Evolutionary conservation across 108 stramenopile genomes (phyloP).

Genomic region (Pseudonitzschia delicatissima): DNA sequence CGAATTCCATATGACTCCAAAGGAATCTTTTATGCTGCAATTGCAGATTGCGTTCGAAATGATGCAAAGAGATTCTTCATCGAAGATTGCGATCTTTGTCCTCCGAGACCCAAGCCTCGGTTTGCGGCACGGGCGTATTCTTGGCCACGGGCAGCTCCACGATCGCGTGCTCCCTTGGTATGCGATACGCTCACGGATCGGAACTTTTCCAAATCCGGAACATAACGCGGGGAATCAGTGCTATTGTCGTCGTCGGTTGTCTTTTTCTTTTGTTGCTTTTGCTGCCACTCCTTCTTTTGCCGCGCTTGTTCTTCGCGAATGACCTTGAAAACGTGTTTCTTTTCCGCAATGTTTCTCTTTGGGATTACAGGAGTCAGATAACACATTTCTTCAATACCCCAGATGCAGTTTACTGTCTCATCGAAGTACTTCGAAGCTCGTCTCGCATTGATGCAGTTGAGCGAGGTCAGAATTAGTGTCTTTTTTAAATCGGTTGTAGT

Average conservation of each 20-base stretch:
- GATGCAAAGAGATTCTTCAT: neutral
- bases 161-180: constrained; percentile 15
- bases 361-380: neutral
- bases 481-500: constrained; percentile 33
- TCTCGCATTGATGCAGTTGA: constrained; percentile 15
- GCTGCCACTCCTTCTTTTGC: constrained; percentile 15
- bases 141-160: constrained; percentile 9
- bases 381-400: constrained; percentile 24
- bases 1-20: neutral
- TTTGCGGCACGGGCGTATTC: constrained; percentile 15
- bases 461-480: constrained; percentile 21
- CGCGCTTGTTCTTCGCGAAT: constrained; percentile 21
- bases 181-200: constrained; percentile 4
- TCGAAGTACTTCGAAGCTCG: constrained; percentile 10
- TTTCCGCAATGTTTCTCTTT: constrained; percentile 13
- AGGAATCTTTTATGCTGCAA: neutral
- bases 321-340: constrained; percentile 18
- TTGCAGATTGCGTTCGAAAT: neutral
- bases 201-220: constrained; percentile 16
- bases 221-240: neutral
- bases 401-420: constrained; percentile 11
- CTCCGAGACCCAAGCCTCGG: neutral
- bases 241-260: neutral
- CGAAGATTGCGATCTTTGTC: neutral
- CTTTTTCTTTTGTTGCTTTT: neutral